A percentile compares a stretch with the other conserved stretches of the same genome.
Evolutionary conservation across 176 grass and related monocot genomes (phyloP).

Genomic region (Carex kokanica): DNA sequence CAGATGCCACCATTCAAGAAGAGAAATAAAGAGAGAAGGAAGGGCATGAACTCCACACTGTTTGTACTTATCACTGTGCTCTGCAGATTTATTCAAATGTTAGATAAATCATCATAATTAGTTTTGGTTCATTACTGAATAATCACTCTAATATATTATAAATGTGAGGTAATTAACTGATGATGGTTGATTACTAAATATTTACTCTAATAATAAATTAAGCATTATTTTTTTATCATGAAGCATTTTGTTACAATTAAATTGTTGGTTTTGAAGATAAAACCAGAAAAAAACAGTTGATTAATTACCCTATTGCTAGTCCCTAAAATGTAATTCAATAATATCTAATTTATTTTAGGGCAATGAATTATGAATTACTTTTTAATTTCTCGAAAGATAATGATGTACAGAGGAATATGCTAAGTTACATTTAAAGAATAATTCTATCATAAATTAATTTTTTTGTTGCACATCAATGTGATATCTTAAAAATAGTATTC

Average conservation of each 20-base stretch:
- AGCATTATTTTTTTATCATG: too few species aligned
- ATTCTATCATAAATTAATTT: too few species aligned
- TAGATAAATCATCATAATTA: neutral
- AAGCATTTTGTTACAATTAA: too few species aligned
- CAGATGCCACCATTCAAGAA: slow-evolving; percentile 72
- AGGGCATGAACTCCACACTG: slow-evolving; percentile 79
- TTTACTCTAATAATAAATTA: too few species aligned
- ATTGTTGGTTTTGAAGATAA: too few species aligned
- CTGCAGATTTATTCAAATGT: slow-evolving; percentile 26
- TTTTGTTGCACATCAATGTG: too few species aligned
- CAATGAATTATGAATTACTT: neutral
- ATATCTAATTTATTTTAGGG: neutral
- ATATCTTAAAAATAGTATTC: too few species aligned
- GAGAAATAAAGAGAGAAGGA: slow-evolving; percentile 65
- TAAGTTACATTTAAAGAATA: too few species aligned
- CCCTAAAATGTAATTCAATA: neutral
- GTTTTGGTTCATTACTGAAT: neutral
- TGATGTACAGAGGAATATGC: neutral
- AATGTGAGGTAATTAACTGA: neutral
- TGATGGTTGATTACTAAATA: neutral
- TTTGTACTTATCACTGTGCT: slow-evolving; percentile 48
- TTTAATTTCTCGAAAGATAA: neutral
- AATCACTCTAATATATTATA: neutral
- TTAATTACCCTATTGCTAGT: too few species aligned
- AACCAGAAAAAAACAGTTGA: too few species aligned